Evolutionary conservation across 129 eudicot species (phyloP), one percentile per base, ranked within the genome.

Genomic region (Heracleum sosnowskyi): DNA sequence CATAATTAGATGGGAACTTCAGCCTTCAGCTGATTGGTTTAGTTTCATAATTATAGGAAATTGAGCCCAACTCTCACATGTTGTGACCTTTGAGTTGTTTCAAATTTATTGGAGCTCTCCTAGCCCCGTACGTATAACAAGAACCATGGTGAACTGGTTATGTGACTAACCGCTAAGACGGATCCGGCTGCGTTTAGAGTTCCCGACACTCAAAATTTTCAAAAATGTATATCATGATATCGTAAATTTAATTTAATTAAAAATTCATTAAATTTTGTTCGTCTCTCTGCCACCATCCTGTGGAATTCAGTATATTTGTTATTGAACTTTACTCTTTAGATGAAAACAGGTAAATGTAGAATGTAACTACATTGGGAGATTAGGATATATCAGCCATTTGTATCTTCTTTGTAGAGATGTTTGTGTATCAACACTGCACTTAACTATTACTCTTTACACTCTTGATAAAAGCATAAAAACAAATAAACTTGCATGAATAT

Each of bases 11-110:
- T 78, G 80, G 81, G 39, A 81, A 81, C 78, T 79, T 88, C 90
- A 81, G 82, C 79, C 79, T 75, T 84, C 77, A 62, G 73, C 40
- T 84, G 86, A 88, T 88, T 86, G 87, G 79, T 60, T 80, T 78
- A 73, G 79, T 60, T 75, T 77, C 80, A 76, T 37, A 78, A 74
- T 24, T 24, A 31, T 66, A 66, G 46, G 51, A 62, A 77, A 77
- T 37, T 62, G 57, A 77, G 17, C 17, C 76, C 22, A 41, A 11
- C 20, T 60, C 26, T 77, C 74, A 63, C 39, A 13, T 60, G 79
- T 33, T 55, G n/a, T 45, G n/a, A 28, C 0, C 68, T 0, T 0
- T 60, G 33, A 60, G 68, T 11, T 60, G 33, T 60, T 60, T 60
- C 68, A 60, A 10, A 9, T 6, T 7, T 2, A 60, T 26, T 60